A percentile compares a stretch with the other conserved stretches of the same genome.
phyloP scores from a whole-genome alignment of 164 flowering plant species.

The Paratinospora sagittata region DNA sequence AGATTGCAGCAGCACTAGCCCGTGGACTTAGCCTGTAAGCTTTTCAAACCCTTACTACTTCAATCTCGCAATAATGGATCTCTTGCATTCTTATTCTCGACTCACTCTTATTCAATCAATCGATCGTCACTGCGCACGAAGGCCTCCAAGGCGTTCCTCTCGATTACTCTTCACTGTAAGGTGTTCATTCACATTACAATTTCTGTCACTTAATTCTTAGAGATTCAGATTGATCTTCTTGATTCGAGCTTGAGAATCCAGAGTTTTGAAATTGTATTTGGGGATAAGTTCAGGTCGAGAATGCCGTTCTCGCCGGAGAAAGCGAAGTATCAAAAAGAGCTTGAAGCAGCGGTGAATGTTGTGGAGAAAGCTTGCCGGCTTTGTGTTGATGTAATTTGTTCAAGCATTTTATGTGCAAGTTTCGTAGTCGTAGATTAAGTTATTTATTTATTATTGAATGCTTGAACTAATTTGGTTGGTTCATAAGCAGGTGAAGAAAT shows the following conservation, averaged over 20 bases:
- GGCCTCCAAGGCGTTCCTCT: not conserved
- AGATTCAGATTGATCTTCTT: not conserved
- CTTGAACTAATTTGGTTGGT: conserved; percentile 6
- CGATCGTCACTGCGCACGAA: not conserved
- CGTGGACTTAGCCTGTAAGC: no score
- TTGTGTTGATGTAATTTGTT: conserved; percentile 59
- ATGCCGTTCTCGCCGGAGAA: conserved; percentile 50
- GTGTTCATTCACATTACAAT: conserved; percentile 3
- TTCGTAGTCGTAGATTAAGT: not conserved
- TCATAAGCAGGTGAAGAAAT: conserved; percentile 49
- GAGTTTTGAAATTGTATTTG: conserved; percentile 1
- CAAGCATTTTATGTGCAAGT: not conserved
- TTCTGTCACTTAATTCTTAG: not conserved
- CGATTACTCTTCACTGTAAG: conserved; percentile 13
- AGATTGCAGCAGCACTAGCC: not conserved
- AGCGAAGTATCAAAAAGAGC: conserved; percentile 68
- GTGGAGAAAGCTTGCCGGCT: conserved; percentile 84
- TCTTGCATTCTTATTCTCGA: conserved; percentile 7
- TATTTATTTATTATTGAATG: not conserved
- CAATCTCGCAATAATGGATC: conserved; percentile 2
- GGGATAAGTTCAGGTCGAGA: conserved; percentile 31
- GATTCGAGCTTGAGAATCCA: not conserved
- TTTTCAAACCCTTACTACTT: not conserved
- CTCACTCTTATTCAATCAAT: not conserved
- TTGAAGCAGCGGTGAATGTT: conserved; percentile 68